These are phyloP conservation scores for Gossypium anomalum DNA, from an alignment of 345 rosid species.

Conservation along the genomic window DNA sequence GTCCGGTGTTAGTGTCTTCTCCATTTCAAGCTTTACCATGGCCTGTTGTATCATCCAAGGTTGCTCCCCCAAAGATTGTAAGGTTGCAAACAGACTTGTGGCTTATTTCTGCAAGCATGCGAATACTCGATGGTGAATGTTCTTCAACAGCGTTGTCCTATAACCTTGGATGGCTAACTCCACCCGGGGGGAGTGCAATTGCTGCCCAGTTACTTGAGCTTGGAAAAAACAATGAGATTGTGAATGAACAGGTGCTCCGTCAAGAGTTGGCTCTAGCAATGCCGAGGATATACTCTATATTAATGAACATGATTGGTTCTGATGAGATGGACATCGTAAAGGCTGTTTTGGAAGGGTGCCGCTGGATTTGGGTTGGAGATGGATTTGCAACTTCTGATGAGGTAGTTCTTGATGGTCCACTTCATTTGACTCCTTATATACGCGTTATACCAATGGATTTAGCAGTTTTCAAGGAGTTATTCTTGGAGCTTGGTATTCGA, in stretches of 20 bases:
- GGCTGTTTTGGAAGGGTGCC: constrained; percentile 95
- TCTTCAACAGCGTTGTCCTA: constrained; percentile 85
- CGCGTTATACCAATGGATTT: constrained; percentile 88
- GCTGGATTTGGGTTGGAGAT: constrained; percentile 99
- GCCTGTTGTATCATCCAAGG: constrained; percentile 75
- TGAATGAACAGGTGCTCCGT: constrained; percentile 67
- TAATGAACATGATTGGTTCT: constrained; percentile 61
- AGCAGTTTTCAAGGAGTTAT: constrained; percentile 78
- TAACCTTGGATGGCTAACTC: constrained; percentile 85
- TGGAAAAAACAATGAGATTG: constrained; percentile 85
- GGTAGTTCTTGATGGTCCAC: constrained; percentile 93
- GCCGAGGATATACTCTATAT: constrained; percentile 83
- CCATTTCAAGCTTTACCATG: constrained; percentile 84
- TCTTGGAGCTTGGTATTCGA: constrained; percentile 80
- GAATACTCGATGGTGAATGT: constrained; percentile 92
- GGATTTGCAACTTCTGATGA: constrained; percentile 88
- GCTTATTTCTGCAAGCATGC: constrained; percentile 95
- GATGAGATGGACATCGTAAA: constrained; percentile 95
- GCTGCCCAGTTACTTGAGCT: constrained; percentile 98
- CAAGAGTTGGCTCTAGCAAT: constrained; percentile 86
- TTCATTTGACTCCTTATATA: constrained; percentile 88
- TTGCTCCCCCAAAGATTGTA: constrained; percentile 96
- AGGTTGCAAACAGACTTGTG: constrained; percentile 73
- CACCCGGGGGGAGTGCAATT: constrained; percentile 89
- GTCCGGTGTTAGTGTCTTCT: constrained; percentile 83